Conservation (phyloP, 2,329 filamentous ascomycete genomes). For the Amauroascus niger region DNA sequence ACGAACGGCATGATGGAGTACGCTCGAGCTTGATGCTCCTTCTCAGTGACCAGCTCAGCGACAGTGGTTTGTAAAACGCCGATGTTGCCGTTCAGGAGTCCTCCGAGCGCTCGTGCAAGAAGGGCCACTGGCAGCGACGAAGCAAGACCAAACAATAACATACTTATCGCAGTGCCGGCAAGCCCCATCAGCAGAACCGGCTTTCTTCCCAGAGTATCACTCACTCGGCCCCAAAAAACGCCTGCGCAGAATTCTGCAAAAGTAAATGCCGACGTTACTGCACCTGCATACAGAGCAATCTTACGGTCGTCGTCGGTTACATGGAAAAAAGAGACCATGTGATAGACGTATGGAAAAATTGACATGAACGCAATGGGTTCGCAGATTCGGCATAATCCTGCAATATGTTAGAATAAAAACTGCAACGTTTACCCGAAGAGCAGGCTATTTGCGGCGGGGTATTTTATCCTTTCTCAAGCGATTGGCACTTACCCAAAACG, state of each 20-base stretch:
- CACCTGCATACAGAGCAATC: slow-evolving; percentile 85
- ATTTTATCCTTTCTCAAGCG: background rate
- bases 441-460: background rate
- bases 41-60: slow-evolving; percentile 82
- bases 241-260: slow-evolving; percentile 91
- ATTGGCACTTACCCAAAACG: slow-evolving; percentile 40
- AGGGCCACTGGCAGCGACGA: slow-evolving; percentile 72
- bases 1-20: slow-evolving; percentile 98
- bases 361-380: slow-evolving; percentile 99
- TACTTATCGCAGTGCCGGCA: slow-evolving; percentile 81
- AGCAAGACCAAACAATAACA: slow-evolving; percentile 85
- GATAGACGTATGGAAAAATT: slow-evolving; percentile 97
- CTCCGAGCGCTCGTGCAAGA: slow-evolving; percentile 77
- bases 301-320: slow-evolving; percentile 67
- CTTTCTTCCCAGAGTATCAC: slow-evolving; percentile 85
- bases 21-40: slow-evolving; percentile 86
- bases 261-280: slow-evolving; percentile 93
- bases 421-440: background rate
- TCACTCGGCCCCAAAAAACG: slow-evolving; percentile 84
- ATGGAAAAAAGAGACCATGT: slow-evolving; percentile 88
- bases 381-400: slow-evolving; percentile 88
- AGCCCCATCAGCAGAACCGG: slow-evolving; percentile 85
- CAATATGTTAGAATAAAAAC: slow-evolving; percentile 5
- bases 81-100: slow-evolving; percentile 90
- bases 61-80: slow-evolving; percentile 93